Conservation (phyloP, 495 filamentous ascomycete genomes). For the Cercophora samala region DNA sequence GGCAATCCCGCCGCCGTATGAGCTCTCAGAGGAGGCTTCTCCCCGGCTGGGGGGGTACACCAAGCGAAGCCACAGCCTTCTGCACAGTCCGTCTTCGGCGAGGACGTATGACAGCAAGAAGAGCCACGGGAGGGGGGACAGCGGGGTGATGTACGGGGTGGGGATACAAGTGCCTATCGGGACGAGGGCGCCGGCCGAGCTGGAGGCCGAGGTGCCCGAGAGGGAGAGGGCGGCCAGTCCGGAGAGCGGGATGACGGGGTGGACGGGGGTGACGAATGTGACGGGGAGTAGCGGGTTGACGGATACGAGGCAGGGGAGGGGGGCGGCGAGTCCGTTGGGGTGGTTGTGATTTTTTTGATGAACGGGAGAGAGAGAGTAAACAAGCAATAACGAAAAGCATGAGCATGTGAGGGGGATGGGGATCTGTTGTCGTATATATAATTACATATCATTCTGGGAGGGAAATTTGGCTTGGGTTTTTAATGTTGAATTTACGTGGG, state of each 20-base stretch:
- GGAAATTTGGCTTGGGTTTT: too few species aligned
- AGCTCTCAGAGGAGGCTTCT: conserved; percentile 21
- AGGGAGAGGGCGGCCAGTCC: conserved; percentile 14
- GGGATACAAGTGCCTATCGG: background rate
- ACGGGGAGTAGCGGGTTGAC: background rate
- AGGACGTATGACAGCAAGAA: background rate
- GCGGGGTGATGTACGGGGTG: conserved; percentile 8
- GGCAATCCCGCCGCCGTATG: conserved; percentile 19
- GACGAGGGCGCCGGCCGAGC: conserved; percentile 16
- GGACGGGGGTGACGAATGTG: conserved; percentile 15
- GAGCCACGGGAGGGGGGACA: conserved; percentile 5
- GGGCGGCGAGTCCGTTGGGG: background rate
- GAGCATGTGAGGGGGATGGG: too few species aligned
- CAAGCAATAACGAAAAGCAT: too few species aligned
- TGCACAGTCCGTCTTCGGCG: background rate
- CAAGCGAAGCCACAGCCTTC: conserved; percentile 11
- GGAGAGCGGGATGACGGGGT: conserved; percentile 14
- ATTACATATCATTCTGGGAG: too few species aligned
- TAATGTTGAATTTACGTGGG: too few species aligned
- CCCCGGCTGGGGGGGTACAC: conserved; percentile 1
- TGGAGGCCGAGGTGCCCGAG: conserved; percentile 19
- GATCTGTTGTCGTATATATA: too few species aligned
- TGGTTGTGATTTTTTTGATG: background rate
- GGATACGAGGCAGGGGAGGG: background rate
- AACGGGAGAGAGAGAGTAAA: too few species aligned